Conservation (phyloP, 1,139 yeast genomes). For the Lodderomyces theae region DNA sequence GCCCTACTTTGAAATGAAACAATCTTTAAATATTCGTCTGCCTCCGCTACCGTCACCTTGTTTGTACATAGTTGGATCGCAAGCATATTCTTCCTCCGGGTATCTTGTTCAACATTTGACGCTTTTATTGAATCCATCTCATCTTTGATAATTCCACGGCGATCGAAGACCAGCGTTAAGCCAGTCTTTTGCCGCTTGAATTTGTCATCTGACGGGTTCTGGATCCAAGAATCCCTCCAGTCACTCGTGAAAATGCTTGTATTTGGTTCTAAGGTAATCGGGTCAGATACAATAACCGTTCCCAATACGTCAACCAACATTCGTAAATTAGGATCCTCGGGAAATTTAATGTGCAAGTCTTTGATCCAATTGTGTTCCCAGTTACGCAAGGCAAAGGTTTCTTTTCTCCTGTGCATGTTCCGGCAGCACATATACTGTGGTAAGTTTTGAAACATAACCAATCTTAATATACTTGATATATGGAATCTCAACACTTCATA, state of each 20-base stretch:
- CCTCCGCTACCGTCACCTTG: not conserved
- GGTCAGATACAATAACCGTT: not conserved
- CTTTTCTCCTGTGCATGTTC: too few species aligned
- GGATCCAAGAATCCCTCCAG: not conserved
- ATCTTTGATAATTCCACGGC: too few species aligned
- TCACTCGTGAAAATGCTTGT: not conserved
- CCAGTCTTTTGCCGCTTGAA: not conserved
- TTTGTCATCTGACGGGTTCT: not conserved
- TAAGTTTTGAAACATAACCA: not conserved
- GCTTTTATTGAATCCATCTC: too few species aligned
- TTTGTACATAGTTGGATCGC: not conserved
- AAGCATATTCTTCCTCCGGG: not conserved
- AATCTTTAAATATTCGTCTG: not conserved
- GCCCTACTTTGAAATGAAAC: not conserved
- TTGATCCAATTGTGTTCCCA: conserved; percentile 19
- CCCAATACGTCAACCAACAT: conserved; percentile 14
- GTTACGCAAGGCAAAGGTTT: too few species aligned
- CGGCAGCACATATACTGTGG: not conserved
- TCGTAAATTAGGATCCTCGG: conserved; percentile 31
- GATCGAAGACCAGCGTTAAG: too few species aligned
- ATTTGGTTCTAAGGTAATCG: not conserved
- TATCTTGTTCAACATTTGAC: not conserved
- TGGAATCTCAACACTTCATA: conserved; percentile 31
- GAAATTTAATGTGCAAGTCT: conserved; percentile 33
- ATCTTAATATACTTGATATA: conserved; percentile 25